Evolutionary conservation across 805 yeast genomes (phyloP).

Genomic region (Ogataea haglerorum): DNA sequence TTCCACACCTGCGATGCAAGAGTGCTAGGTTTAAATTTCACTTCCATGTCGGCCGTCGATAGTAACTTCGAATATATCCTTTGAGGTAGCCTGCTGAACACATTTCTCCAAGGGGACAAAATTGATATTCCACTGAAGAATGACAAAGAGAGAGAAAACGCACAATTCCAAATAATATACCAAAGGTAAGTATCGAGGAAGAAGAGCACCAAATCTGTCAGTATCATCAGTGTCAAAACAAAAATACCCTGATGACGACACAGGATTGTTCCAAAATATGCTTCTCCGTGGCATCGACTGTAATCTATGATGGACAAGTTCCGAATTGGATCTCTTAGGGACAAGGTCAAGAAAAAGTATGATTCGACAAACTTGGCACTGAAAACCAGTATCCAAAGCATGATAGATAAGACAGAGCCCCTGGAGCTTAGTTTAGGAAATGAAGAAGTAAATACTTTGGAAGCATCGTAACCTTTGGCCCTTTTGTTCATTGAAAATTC

Average conservation of each 20-base stretch:
- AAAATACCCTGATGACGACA: slow-evolving; percentile 43
- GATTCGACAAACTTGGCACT: slow-evolving; percentile 50
- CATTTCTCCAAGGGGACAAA: slow-evolving; percentile 58
- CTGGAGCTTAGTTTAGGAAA: slow-evolving; percentile 40
- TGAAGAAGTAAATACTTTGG: slow-evolving; percentile 41
- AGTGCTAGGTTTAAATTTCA: slow-evolving; percentile 38
- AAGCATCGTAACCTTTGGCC: slow-evolving; percentile 30
- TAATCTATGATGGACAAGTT: slow-evolving; percentile 44
- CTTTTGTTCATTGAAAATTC: slow-evolving; percentile 21
- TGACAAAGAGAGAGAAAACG: slow-evolving; percentile 46
- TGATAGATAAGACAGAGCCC: slow-evolving; percentile 39
- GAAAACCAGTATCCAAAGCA: slow-evolving; percentile 48
- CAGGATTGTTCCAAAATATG: slow-evolving; percentile 37
- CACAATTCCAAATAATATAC: slow-evolving; percentile 55
- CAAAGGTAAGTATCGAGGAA: slow-evolving; percentile 55
- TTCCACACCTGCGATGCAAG: slow-evolving; percentile 52
- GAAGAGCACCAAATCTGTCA: slow-evolving; percentile 47
- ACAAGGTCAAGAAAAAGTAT: slow-evolving; percentile 50
- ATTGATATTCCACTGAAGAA: slow-evolving; percentile 52
- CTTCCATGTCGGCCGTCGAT: slow-evolving; percentile 42
- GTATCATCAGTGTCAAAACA: slow-evolving; percentile 38
- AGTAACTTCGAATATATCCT: slow-evolving; percentile 48
- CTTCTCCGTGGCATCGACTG: slow-evolving; percentile 43
- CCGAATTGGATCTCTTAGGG: slow-evolving; percentile 49
- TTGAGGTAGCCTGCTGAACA: slow-evolving; percentile 48